These are phyloP conservation scores for Bruguiera gymnorhiza DNA, from an alignment of 345 rosid species.

Conservation along the genomic window DNA sequence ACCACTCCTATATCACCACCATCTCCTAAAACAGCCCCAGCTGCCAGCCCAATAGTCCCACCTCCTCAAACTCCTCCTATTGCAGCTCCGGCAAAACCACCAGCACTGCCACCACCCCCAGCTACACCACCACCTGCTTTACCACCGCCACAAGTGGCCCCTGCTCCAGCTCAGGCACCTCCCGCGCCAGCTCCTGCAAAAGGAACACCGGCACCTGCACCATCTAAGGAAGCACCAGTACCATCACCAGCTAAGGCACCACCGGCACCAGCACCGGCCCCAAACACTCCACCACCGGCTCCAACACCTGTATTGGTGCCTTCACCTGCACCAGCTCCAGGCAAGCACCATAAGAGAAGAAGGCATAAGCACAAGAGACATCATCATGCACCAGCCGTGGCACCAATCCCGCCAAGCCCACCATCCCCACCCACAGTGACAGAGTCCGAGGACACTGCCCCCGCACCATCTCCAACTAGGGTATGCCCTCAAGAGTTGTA, in stretches of 20 bases:
- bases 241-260: constrained; percentile 32
- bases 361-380: constrained; percentile 65
- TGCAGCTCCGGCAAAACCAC: constrained; percentile 54
- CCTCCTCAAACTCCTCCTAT: constrained; percentile 52
- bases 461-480: constrained; percentile 76
- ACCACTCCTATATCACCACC: constrained; percentile 49
- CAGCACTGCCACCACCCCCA: constrained; percentile 36
- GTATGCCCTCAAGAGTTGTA: constrained; percentile 17
- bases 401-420: constrained; percentile 68
- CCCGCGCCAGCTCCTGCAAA: constrained; percentile 29
- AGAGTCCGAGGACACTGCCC: constrained; percentile 54
- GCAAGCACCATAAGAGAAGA: constrained; percentile 50
- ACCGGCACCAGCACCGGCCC: constrained; percentile 19
- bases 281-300: constrained; percentile 43
- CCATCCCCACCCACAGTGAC: constrained; percentile 75
- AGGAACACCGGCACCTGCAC: constrained; percentile 29
- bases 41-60: constrained; percentile 50
- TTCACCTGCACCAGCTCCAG: constrained; percentile 46
- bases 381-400: constrained; percentile 65
- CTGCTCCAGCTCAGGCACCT: constrained; percentile 24
- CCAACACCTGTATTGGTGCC: constrained; percentile 9
- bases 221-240: constrained; percentile 23
- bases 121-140: constrained; percentile 25
- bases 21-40: constrained; percentile 65
- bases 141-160: constrained; percentile 29